phyloP scores from a whole-genome alignment of 805 yeast species.

The Starmerella bombicola region DNA sequence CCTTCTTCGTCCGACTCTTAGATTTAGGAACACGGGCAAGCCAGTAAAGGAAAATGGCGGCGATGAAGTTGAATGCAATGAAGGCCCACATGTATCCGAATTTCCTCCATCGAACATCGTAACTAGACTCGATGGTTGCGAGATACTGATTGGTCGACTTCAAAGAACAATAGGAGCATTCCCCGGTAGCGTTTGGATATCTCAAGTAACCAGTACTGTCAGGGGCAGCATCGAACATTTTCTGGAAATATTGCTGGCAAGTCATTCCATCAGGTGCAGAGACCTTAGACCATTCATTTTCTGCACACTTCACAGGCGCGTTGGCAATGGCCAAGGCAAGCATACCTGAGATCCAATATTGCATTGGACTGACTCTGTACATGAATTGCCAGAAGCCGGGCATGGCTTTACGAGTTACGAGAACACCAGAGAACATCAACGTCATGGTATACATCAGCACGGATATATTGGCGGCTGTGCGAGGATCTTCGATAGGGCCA shows the following conservation, averaged over 20 bases:
- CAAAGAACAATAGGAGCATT: slow-evolving; percentile 35
- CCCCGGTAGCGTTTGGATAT: slow-evolving; percentile 37
- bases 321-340: slow-evolving; percentile 40
- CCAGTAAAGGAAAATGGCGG: slow-evolving; percentile 27
- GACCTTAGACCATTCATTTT: slow-evolving; percentile 38
- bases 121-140: slow-evolving; percentile 34
- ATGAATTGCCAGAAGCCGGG: slow-evolving; percentile 80
- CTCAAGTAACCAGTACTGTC: slow-evolving; percentile 41
- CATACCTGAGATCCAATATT: slow-evolving; percentile 53
- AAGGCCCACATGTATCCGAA: slow-evolving; percentile 50
- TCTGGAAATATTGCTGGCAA: slow-evolving; percentile 44
- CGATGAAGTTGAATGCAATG: slow-evolving; percentile 40
- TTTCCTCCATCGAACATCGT: slow-evolving; percentile 48
- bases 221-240: slow-evolving; percentile 31
- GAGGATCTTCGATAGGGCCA: slow-evolving; percentile 51
- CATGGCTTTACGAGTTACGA: slow-evolving; percentile 44
- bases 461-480: slow-evolving; percentile 50
- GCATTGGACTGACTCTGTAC: slow-evolving; percentile 60
- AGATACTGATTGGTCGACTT: slow-evolving; percentile 35
- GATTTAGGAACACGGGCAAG: slow-evolving; percentile 25
- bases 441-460: slow-evolving; percentile 46
- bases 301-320: slow-evolving; percentile 39
- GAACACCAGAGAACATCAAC: slow-evolving; percentile 57
- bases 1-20: slow-evolving; percentile 21
- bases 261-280: slow-evolving; percentile 50